phyloP scores from a whole-genome alignment of 805 yeast genomes.

The Monosporozyma siamensis region DNA sequence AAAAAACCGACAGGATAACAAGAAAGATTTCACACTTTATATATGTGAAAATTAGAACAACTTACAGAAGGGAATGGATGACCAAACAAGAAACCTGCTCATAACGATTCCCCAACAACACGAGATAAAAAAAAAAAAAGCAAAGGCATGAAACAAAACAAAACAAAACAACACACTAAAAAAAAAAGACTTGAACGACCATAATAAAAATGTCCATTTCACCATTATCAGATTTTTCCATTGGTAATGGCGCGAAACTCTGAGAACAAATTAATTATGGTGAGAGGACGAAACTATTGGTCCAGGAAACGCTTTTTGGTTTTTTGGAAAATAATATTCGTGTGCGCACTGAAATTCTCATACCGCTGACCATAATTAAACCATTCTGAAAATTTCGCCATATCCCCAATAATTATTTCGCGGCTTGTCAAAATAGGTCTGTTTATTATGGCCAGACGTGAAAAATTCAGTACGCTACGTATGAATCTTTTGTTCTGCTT shows the following conservation, averaged over 20 bases:
- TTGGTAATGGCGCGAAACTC: constrained; percentile 11
- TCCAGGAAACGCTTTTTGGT: too few relatives aligned
- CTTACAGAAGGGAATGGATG: neutral
- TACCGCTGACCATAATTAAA: too few relatives aligned
- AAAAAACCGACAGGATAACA: neutral
- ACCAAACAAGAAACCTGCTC: neutral
- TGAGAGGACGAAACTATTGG: constrained; percentile 14
- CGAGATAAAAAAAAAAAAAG: neutral
- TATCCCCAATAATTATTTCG: constrained; percentile 5
- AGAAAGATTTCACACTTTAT: neutral
- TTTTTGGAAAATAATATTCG: too few relatives aligned
- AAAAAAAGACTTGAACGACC: neutral
- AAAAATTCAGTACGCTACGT: neutral
- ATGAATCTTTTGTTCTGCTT: neutral
- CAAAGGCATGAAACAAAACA: neutral
- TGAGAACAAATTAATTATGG: constrained; percentile 17
- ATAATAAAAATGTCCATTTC: constrained; percentile 1
- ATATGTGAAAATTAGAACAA: neutral
- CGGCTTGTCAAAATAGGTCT: neutral
- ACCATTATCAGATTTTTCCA: neutral
- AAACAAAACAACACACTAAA: neutral
- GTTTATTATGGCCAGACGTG: neutral
- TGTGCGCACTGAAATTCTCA: too few relatives aligned
- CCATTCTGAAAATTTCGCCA: constrained; percentile 3
- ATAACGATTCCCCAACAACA: neutral